phyloP scores from a whole-genome alignment of 805 yeast species.

The Candida corydali region DNA sequence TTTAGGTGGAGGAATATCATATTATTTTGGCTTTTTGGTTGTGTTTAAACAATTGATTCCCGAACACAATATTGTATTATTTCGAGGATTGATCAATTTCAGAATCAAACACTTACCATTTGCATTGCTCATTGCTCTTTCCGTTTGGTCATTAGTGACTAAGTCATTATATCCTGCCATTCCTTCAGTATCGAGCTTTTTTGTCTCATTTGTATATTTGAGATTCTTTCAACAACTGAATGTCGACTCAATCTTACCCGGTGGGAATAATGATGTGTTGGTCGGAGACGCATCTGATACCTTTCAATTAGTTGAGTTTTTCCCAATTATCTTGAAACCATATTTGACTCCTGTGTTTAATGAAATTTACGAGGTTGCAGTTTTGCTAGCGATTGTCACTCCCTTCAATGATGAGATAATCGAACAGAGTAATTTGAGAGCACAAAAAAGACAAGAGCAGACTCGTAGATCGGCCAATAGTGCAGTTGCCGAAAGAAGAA shows the following conservation, averaged over 20 bases:
- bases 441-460: slow-evolving; percentile 55
- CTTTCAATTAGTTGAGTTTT: slow-evolving; percentile 76
- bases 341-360: slow-evolving; percentile 49
- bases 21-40: slow-evolving; percentile 51
- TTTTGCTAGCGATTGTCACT: slow-evolving; percentile 45
- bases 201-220: slow-evolving; percentile 70
- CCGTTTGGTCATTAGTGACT: slow-evolving; percentile 30
- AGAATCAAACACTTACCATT: slow-evolving; percentile 66
- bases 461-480: slow-evolving; percentile 23
- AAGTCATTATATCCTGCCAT: slow-evolving; percentile 46
- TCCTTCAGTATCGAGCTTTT: slow-evolving; percentile 56
- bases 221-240: slow-evolving; percentile 66
- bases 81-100: slow-evolving; percentile 41
- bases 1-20: slow-evolving; percentile 49
- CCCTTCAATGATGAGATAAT: slow-evolving; percentile 67
- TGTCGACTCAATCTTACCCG: slow-evolving; percentile 54
- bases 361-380: slow-evolving; percentile 29
- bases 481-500: slow-evolving; percentile 61
- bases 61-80: slow-evolving; percentile 49
- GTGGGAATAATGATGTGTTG: slow-evolving; percentile 34
- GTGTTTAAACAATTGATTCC: slow-evolving; percentile 57
- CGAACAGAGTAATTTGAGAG: slow-evolving; percentile 70
- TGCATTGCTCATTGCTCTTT: slow-evolving; percentile 27
- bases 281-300: slow-evolving; percentile 90
- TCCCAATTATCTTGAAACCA: slow-evolving; percentile 62